Conservation (phyloP, 139 green algal species). For the Trebouxia sp. region DNA sequence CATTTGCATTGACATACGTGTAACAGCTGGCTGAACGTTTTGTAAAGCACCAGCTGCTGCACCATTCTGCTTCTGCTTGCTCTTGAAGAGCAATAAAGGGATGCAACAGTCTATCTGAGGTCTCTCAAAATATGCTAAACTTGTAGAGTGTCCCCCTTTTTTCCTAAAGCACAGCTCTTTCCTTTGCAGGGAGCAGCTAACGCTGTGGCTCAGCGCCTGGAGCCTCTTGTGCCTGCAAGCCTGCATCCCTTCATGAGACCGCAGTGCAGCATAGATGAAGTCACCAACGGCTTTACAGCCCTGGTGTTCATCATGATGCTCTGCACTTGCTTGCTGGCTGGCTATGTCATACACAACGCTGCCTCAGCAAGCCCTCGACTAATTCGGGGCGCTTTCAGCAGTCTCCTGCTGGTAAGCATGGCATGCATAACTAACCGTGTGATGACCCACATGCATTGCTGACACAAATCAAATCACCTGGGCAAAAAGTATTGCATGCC, state of each 20-base stretch:
- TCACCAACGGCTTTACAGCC: not conserved
- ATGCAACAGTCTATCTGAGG: not conserved
- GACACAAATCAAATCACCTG: too few relatives aligned
- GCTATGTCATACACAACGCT: too few relatives aligned
- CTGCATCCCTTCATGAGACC: not conserved
- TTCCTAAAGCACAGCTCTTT: not conserved
- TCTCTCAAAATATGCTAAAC: not conserved
- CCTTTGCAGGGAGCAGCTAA: not conserved
- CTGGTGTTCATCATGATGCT: not conserved
- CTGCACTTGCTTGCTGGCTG: too few relatives aligned
- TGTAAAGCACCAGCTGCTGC: not conserved
- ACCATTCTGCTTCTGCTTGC: not conserved
- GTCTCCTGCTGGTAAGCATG: too few relatives aligned
- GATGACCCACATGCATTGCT: too few relatives aligned
- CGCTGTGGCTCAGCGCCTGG: too few relatives aligned
- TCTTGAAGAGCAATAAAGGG: not conserved
- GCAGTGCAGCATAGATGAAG: not conserved
- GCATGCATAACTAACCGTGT: too few relatives aligned
- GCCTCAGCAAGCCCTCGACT: too few relatives aligned
- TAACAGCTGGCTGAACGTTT: too few relatives aligned
- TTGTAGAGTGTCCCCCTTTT: not conserved
- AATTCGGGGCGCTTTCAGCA: too few relatives aligned
- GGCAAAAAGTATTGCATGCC: too few relatives aligned
- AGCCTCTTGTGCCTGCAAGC: not conserved
- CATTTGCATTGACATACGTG: too few relatives aligned